Conservation (phyloP, 2,329 filamentous ascomycete species). For the Microascus cirrosus region DNA sequence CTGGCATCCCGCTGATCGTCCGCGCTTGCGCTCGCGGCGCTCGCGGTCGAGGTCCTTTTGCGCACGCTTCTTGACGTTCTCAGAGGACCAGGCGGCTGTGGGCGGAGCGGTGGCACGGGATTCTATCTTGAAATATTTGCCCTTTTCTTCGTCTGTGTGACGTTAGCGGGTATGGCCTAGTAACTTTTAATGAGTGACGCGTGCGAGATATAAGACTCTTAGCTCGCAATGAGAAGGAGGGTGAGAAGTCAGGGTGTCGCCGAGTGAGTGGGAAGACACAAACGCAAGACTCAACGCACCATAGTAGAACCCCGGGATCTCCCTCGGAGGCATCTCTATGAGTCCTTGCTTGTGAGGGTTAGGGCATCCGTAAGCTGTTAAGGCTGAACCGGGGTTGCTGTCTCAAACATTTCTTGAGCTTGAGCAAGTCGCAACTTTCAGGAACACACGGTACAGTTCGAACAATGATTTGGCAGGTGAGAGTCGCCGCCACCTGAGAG, state of each 20-base stretch:
- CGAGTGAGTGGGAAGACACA: not conserved
- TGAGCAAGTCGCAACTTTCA: too few species aligned
- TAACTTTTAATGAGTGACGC: not conserved
- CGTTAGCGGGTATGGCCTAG: not conserved
- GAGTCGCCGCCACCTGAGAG: too few species aligned
- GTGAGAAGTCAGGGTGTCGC: not conserved
- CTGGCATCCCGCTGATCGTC: constrained; percentile 15
- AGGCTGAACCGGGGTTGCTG: too few species aligned
- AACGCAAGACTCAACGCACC: constrained; percentile 20
- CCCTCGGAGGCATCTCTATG: constrained; percentile 3
- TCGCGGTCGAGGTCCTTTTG: constrained; percentile 24
- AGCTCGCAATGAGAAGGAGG: not conserved
- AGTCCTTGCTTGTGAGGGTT: not conserved
- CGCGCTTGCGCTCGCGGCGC: constrained; percentile 24
- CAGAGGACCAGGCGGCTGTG: constrained; percentile 41
- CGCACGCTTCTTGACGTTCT: constrained; percentile 46
- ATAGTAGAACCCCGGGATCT: constrained; percentile 44
- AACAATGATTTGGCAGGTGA: too few species aligned
- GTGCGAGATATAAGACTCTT: not conserved
- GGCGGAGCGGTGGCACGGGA: constrained; percentile 39
- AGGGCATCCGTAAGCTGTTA: too few species aligned
- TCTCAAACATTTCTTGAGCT: too few species aligned
- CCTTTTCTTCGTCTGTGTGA: constrained; percentile 38
- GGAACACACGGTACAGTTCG: too few species aligned
- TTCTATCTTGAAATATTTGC: constrained; percentile 59